Percentiles rank a stretch among this genome's conserved stretches.
phyloP scores from a whole-genome alignment of 1,139 yeast genomes.

The Taiozyma sp. region DNA sequence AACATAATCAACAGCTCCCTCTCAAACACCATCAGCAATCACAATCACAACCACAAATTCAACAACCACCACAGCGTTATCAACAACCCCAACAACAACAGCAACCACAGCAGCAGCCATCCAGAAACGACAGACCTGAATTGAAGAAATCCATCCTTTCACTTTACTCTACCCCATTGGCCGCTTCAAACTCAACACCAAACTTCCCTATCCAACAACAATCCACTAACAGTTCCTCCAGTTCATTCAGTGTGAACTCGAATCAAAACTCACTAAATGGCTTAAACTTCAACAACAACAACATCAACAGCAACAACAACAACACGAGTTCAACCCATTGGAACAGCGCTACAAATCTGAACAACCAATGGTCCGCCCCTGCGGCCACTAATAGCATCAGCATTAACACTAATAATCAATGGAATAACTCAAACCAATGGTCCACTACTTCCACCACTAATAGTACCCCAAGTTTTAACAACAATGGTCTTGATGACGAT shows the following conservation, averaged over 20 bases:
- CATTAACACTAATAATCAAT: background rate
- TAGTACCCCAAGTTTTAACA: constrained; percentile 19
- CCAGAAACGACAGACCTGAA: constrained; percentile 50
- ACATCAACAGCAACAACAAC: constrained; percentile 1
- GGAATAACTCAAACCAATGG: constrained; percentile 12
- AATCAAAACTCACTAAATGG: constrained; percentile 7
- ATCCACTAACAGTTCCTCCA: constrained; percentile 7
- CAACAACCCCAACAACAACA: constrained; percentile 8
- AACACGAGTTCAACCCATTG: background rate
- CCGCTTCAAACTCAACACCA: constrained; percentile 31
- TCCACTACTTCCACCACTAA: constrained; percentile 1
- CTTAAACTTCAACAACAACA: constrained; percentile 10
- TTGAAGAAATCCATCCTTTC: constrained; percentile 88
- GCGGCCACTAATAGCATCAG: background rate
- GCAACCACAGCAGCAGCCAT: constrained; percentile 14
- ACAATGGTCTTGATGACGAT: constrained; percentile 52
- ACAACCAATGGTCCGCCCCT: background rate
- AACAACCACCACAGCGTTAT: constrained; percentile 10
- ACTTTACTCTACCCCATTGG: constrained; percentile 72
- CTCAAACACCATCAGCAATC: constrained; percentile 10
- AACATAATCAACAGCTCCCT: constrained; percentile 9
- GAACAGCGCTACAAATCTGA: background rate
- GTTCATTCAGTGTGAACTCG: constrained; percentile 2
- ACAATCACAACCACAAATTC: constrained; percentile 12
- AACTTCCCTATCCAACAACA: constrained; percentile 12